Conservation (phyloP, 2,329 filamentous ascomycete species). For the Fusarium tuaranense region DNA sequence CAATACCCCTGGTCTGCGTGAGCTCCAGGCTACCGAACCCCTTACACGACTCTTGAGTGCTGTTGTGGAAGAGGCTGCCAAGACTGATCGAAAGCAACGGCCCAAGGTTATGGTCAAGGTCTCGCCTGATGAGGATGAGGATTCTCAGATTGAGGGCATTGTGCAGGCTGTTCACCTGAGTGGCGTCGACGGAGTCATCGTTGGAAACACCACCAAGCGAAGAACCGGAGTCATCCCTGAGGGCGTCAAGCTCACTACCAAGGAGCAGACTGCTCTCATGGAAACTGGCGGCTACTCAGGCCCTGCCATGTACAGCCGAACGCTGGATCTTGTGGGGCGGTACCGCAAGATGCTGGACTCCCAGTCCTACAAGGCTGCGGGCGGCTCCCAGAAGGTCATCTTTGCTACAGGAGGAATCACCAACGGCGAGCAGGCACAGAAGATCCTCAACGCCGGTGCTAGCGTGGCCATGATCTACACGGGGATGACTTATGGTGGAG, state of each 20-base stretch:
- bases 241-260: slow-evolving; percentile 71
- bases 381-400: slow-evolving; percentile 76
- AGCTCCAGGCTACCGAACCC: slow-evolving; percentile 86
- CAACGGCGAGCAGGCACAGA: slow-evolving; percentile 84
- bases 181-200: slow-evolving; percentile 94
- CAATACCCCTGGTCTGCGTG: slow-evolving; percentile 91
- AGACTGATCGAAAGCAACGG: slow-evolving; percentile 75
- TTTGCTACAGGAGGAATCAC: slow-evolving; percentile 96
- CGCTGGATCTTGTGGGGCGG: slow-evolving; percentile 79
- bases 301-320: slow-evolving; percentile 87
- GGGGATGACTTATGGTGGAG: slow-evolving; percentile 72
- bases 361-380: slow-evolving; percentile 49
- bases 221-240: slow-evolving; percentile 77
- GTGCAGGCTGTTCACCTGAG: slow-evolving; percentile 85
- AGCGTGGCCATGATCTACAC: slow-evolving; percentile 95
- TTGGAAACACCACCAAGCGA: slow-evolving; percentile 95
- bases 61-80: slow-evolving; percentile 82
- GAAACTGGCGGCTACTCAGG: slow-evolving; percentile 93
- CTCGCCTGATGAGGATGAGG: slow-evolving; percentile 91
- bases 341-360: slow-evolving; percentile 79
- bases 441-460: slow-evolving; percentile 88
- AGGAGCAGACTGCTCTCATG: slow-evolving; percentile 75
- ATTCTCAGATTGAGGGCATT: slow-evolving; percentile 87
- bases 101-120: slow-evolving; percentile 94
- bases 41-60: slow-evolving; percentile 83